These are phyloP conservation scores for Penicillium crustosum DNA, from an alignment of 2,329 filamentous ascomycete species.

Conservation along the genomic window DNA sequence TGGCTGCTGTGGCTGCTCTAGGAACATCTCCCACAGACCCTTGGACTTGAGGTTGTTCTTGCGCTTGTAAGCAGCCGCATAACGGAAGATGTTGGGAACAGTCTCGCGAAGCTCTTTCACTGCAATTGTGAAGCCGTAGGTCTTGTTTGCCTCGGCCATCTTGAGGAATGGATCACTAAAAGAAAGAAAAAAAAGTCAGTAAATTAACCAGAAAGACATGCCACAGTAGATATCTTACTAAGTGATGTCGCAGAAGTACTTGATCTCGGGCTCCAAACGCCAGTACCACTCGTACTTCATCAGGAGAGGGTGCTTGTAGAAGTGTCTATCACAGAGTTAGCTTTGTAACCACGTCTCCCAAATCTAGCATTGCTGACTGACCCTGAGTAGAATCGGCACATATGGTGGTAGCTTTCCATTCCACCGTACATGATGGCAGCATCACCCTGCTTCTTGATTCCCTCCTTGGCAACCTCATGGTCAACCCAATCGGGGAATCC, in stretches of 20 bases:
- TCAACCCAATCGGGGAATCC: slow-evolving; percentile 97
- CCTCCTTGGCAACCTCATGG: slow-evolving; percentile 87
- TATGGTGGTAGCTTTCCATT: slow-evolving; percentile 97
- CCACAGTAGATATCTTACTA: slow-evolving; percentile 62
- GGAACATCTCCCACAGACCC: slow-evolving; percentile 98
- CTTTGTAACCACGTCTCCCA: background rate
- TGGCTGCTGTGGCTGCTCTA: slow-evolving; percentile 61
- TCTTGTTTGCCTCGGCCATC: slow-evolving; percentile 94
- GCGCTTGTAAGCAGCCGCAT: slow-evolving; percentile 96
- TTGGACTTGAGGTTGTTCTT: slow-evolving; percentile 86
- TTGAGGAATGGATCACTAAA: slow-evolving; percentile 85
- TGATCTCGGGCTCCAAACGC: slow-evolving; percentile 98
- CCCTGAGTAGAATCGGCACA: slow-evolving; percentile 99
- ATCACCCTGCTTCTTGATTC: slow-evolving; percentile 94
- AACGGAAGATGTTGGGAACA: slow-evolving; percentile 97
- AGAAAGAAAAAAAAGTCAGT: slow-evolving; percentile 7
- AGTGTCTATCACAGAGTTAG: slow-evolving; percentile 61
- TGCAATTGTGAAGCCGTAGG: slow-evolving; percentile 97
- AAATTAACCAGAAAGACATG: background rate
- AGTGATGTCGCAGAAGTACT: slow-evolving; percentile 99
- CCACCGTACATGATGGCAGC: slow-evolving; percentile 98
- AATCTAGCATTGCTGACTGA: slow-evolving; percentile 48
- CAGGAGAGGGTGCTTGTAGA: slow-evolving; percentile 94
- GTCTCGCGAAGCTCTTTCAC: slow-evolving; percentile 98
- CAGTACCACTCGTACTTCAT: slow-evolving; percentile 99